These are phyloP conservation scores for Candida adriatica DNA, from an alignment of 805 yeast genomes.

Conservation along the genomic window DNA sequence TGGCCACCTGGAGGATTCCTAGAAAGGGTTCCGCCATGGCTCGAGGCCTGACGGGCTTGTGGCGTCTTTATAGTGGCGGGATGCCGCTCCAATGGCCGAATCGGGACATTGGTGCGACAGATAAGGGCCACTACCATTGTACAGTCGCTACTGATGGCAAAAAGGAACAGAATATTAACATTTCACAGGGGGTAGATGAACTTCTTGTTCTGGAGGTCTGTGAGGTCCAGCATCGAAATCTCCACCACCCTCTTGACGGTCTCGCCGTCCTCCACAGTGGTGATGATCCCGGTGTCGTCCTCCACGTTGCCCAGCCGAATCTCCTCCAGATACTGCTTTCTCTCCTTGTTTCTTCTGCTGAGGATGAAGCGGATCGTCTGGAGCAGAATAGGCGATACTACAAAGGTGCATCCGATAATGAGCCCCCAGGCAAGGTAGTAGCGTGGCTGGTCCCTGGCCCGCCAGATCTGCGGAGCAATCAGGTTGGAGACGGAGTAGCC, in stretches of 20 bases:
- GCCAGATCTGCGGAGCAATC: constrained; percentile 44
- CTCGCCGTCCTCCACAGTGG: constrained; percentile 22
- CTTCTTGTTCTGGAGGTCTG: constrained; percentile 44
- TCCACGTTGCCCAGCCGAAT: constrained; percentile 22
- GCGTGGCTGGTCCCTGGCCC: constrained; percentile 32
- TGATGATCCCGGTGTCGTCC: constrained; percentile 20
- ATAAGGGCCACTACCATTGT: background rate
- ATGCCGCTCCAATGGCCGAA: background rate
- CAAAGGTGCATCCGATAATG: constrained; percentile 39
- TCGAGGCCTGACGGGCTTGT: background rate
- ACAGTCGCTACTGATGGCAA: background rate
- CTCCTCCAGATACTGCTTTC: constrained; percentile 20
- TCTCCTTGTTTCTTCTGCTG: constrained; percentile 17
- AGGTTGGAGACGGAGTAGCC: constrained; percentile 37
- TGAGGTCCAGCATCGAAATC: constrained; percentile 40
- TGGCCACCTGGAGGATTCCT: constrained; percentile 12
- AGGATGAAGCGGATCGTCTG: constrained; percentile 33
- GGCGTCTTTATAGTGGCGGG: no score
- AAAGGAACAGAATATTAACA: background rate
- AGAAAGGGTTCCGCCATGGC: constrained; percentile 10
- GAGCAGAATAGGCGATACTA: constrained; percentile 29
- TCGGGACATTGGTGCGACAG: background rate
- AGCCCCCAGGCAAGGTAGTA: constrained; percentile 40
- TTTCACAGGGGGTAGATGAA: constrained; percentile 43
- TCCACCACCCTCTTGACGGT: constrained; percentile 26